Base-by-base conservation (phyloP, 2,329 filamentous ascomycete genomes). In the Tolypocladium inflatum region DNA sequence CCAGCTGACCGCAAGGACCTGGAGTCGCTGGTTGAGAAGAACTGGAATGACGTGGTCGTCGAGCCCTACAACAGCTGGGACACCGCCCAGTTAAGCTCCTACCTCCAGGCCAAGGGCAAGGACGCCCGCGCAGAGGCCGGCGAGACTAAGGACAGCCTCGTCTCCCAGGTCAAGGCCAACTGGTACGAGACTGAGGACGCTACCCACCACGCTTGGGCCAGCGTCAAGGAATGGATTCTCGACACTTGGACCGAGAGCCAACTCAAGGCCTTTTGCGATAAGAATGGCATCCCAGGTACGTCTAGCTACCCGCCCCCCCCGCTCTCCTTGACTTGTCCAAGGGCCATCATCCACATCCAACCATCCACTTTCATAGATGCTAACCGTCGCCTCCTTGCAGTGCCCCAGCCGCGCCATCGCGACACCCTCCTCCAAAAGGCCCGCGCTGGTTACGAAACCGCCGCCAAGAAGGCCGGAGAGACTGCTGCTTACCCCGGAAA, bases 241-340 rank as follows among this genome's bases (percentile, higher is more conserved):
- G 91, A 97, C 71, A 94, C 90, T 60, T 97, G 92, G 90, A 87
- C 88, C 64, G 93, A 97, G 59, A 97, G 91, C 63, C 88, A 95
- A 71, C 81, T 99, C 64, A 97, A 97, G 80, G 78, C 89, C 2
- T 97, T 97, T 75, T 88, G 91, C 62, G 93, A 97, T 73, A 88
- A 88, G 72, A 84, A 97, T 73, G 83, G 83, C 62, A 91, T 99
- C 66, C 90, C 91, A 59, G 80, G 80, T 82, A 73, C 48, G 73
- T 62, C 17, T 19, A 4, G 17, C 48, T n/a, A 23, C 21, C 38
- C 4, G 8, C n/a, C 21, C 38, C 4, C 8, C n/a, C 23, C 38
- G 37, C 4, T 58, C 50, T 56, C 17, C 3, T 19, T 9, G 9
- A 21, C n/a, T 10, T n/a, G 10, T 5, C 5, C 23, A 50, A 11